Evolutionary conservation across 768 basidiomycete species (phyloP), one percentile per base, ranked within the genome.

Genomic region (Lactarius indigo): DNA sequence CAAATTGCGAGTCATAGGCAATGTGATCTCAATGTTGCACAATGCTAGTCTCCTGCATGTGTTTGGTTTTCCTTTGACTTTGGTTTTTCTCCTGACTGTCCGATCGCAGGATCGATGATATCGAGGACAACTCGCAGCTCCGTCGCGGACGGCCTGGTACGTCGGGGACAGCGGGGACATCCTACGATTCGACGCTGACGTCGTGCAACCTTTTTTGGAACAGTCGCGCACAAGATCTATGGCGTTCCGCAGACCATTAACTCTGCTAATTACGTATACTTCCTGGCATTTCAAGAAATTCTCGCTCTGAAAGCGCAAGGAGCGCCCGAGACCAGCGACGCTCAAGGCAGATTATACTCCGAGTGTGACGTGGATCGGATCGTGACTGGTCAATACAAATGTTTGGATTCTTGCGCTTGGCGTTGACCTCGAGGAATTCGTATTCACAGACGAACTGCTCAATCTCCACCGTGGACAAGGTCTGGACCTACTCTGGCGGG

Each of bases 161-260:
- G 79, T 72, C 12, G 42, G 17, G 20, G 59, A 17, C 31, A 55
- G 23, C 28, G 8, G 26, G 50, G 13, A 15, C 52, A 17, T 41
- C 9, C 31, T 18, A 12, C 5, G 15, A 37, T 44, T 30, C 28
- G 23, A 28, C 26, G 28, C 55, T 37, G 23, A 41, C 42, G 23
- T 23, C 13, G 50, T 1, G 50, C 13, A 52, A 23, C 3, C 17
- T 17, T 23, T 10, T 42, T 61, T n/a, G 64, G 1, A 68, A 17
- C 33, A 89, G 96, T 96, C 28, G 87, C 93, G 0, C 96, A 99
- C 79, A 93, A 92, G 79, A 96, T 99, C 70, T 99, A 96, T 72
- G 96, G 96, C 1, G 79, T 97, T 3, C 94, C 96, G 0, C 96
- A 98, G 74, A 97, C 96, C 0, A 95, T 99, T 79, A 99, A 99